A percentile compares a stretch with the other conserved stretches of the same genome.
phyloP scores from a whole-genome alignment of 1,284 basidiomycete genomes.

The Moesziomyces sp. region DNA sequence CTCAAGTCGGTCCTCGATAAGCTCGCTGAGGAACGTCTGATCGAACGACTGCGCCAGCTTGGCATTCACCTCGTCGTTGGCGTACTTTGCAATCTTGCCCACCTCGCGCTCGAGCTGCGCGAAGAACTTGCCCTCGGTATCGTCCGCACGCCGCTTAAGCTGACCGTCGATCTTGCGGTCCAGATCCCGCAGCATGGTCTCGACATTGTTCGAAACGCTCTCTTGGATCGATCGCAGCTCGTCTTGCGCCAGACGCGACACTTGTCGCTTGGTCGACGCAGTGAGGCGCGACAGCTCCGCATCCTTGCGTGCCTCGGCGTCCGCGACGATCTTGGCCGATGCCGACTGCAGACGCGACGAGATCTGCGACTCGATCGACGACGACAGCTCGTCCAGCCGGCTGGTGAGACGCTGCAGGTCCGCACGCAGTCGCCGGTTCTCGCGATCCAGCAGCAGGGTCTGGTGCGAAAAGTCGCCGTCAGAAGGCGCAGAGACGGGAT shows the following conservation, averaged over 20 bases:
- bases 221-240: slow-evolving; percentile 40
- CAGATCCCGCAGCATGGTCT: slow-evolving; percentile 41
- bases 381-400: slow-evolving; percentile 25
- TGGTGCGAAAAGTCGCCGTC: not conserved
- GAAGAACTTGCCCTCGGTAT: slow-evolving; percentile 35
- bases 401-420: slow-evolving; percentile 24
- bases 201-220: slow-evolving; percentile 28
- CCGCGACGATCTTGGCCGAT: slow-evolving; percentile 27
- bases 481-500: not conserved
- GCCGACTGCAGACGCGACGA: slow-evolving; percentile 18
- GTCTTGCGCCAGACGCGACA: slow-evolving; percentile 41
- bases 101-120: slow-evolving; percentile 30
- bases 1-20: slow-evolving; percentile 32
- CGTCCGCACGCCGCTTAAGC: slow-evolving; percentile 43
- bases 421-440: slow-evolving; percentile 29
- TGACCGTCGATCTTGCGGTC: slow-evolving; percentile 29
- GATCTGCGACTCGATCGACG: slow-evolving; percentile 34
- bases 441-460: slow-evolving; percentile 20
- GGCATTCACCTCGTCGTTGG: slow-evolving; percentile 41
- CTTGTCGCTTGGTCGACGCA: slow-evolving; percentile 27
- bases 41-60: slow-evolving; percentile 39
- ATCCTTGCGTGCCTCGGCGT: slow-evolving; percentile 24
- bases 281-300: slow-evolving; percentile 26
- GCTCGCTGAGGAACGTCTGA: slow-evolving; percentile 24
- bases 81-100: slow-evolving; percentile 24